These are phyloP conservation scores for Deuterostichococcus epilithicus DNA, from an alignment of 139 green algal species.

Conservation along the genomic window DNA sequence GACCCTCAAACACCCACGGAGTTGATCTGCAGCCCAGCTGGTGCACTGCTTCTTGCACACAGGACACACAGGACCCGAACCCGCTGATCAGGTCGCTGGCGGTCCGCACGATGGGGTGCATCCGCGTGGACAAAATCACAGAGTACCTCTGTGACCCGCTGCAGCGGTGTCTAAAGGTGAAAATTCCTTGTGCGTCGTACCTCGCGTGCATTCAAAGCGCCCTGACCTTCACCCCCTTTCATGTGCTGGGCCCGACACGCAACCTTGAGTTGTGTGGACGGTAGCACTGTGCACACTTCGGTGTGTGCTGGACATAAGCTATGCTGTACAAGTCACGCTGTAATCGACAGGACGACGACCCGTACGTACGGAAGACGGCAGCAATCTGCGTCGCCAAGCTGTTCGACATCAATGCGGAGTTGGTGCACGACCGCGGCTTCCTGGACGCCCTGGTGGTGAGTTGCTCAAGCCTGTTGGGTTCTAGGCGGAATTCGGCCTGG, in stretches of 20 bases:
- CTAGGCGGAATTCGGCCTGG: no score
- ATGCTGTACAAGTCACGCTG: neutral
- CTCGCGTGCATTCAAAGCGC: no score
- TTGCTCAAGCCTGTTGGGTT: neutral
- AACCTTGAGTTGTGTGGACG: no score
- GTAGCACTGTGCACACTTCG: neutral
- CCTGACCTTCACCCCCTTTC: no score
- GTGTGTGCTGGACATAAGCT: neutral
- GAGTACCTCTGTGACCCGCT: slow-evolving; percentile 99
- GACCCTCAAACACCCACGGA: no score
- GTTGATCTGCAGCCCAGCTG: no score
- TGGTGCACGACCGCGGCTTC: slow-evolving; percentile 97
- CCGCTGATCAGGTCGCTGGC: slow-evolving; percentile 95
- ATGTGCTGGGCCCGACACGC: no score
- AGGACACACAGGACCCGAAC: slow-evolving; percentile 97
- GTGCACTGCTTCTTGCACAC: slow-evolving; percentile 10
- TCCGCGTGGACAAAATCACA: slow-evolving; percentile 98
- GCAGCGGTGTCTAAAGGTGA: slow-evolving; percentile 82
- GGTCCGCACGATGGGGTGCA: slow-evolving; percentile 99
- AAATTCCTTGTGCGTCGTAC: no score
- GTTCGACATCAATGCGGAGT: slow-evolving; percentile 92
- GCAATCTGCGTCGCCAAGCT: slow-evolving; percentile 98
- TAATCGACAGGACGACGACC: slow-evolving; percentile 85
- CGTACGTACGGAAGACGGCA: slow-evolving; percentile 98
- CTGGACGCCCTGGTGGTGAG: slow-evolving; percentile 82